Percentiles rank a stretch among this genome's conserved stretches.
Evolutionary conservation across 306 rosid genomes (phyloP).

Genomic region (Fagus crenata): DNA sequence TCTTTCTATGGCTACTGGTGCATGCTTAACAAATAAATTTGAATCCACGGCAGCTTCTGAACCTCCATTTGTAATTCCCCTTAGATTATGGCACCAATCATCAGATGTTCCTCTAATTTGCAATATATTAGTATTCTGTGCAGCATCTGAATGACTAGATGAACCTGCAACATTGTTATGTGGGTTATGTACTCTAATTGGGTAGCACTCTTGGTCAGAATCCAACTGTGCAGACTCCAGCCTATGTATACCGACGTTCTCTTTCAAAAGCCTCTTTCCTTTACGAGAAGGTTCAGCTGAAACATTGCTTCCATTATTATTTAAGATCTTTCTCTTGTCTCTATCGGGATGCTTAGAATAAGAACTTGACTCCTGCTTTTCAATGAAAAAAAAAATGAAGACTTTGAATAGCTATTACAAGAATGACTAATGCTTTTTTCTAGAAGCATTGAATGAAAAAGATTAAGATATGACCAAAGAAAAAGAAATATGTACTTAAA

Average conservation of each 20-base stretch:
- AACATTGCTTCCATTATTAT: conserved; percentile 24
- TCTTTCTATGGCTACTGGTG: conserved; percentile 22
- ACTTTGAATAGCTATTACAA: background rate
- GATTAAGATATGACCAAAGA: background rate
- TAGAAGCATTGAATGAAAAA: background rate
- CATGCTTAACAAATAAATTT: conserved; percentile 35
- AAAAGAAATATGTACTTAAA: background rate
- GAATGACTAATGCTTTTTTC: background rate
- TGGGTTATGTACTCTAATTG: conserved; percentile 28
- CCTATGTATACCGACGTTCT: conserved; percentile 19
- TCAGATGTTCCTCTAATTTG: conserved; percentile 36
- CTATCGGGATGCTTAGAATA: conserved; percentile 38
- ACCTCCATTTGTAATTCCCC: conserved; percentile 29
- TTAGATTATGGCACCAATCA: conserved; percentile 35
- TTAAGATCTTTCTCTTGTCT: conserved; percentile 46
- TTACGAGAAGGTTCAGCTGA: conserved; percentile 45
- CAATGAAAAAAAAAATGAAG: conserved; percentile 4
- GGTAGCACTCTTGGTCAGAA: conserved; percentile 34
- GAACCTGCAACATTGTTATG: conserved; percentile 30
- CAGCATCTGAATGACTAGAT: conserved; percentile 37
- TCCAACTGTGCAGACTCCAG: conserved; percentile 35
- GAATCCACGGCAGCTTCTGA: conserved; percentile 31
- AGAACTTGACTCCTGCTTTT: conserved; percentile 44
- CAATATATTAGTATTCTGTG: conserved; percentile 24
- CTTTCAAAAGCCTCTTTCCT: conserved; percentile 50